Base-by-base conservation (phyloP, 2,329 filamentous ascomycete genomes). In the Pseudopyricularia cyperi region DNA sequence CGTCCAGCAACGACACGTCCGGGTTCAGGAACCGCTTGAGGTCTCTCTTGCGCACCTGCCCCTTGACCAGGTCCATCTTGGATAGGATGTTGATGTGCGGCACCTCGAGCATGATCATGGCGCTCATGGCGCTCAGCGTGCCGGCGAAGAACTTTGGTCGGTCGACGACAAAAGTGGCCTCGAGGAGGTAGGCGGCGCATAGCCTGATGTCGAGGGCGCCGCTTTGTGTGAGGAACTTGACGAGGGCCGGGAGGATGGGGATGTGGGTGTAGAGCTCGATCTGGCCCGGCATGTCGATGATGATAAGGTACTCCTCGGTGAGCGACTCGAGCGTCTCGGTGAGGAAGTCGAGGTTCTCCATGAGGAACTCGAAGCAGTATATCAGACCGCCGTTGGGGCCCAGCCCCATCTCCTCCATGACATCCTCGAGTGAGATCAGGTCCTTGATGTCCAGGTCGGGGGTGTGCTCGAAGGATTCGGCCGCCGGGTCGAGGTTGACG, bases 241-340 rank as follows among this genome's bases (percentile, higher is more conserved):
- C 83, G 48, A 98, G 79, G 19, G 82, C 80, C 1, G 93, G 93
- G 32, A 98, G 74, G 58, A 98, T 86, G 37, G 93, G 93, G 33
- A 97, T 87, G 66, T 98, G 93, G 2, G 91, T 97, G 71, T 97
- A 98, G 14, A 98, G 80, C 71, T 98, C 93, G 67, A 98, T 97
- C 72, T 98, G 93, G 53, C 93, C 93, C 0, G 93, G 93, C 87
- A 97, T 96, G 70, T 98, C 93, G 70, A 98, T 89, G 57, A 98
- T 87, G 67, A 97, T 95, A 56, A 98, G 79, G 67, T 95, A 96
- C 62, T 97, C 93, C 61, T 98, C 93, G 9, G 88, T 91, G 53
- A 95, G 74, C 42, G 82, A 79, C 60, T 95, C 89, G 52, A 96
- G 80, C 17, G 86, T 82, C 56, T 94, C 86, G 47, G 86, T 87